phyloP scores from a whole-genome alignment of 306 rosid genomes.

The Cyamopsis tetragonoloba region DNA sequence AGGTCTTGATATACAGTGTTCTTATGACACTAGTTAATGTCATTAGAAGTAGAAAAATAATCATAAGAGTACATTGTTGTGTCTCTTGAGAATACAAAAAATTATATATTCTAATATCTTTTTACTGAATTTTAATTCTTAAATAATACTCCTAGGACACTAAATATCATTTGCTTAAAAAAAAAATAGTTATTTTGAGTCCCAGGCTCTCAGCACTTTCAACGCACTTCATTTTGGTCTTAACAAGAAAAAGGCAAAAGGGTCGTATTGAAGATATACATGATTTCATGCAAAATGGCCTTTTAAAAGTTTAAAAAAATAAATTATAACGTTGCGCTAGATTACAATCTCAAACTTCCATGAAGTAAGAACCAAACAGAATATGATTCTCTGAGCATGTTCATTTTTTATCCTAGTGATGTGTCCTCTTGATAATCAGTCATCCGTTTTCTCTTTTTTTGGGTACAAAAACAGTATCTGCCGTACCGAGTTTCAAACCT shows the following conservation, averaged over 20 bases:
- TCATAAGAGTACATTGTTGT: too few species aligned
- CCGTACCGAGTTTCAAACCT: neutral
- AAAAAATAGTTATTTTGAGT: too few species aligned
- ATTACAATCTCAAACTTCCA: slow-evolving; percentile 41
- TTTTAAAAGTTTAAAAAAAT: neutral
- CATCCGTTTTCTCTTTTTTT: neutral
- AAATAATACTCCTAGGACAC: too few species aligned
- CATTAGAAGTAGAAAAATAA: too few species aligned
- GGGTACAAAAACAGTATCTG: neutral
- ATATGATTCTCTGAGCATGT: slow-evolving; percentile 36
- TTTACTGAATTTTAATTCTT: too few species aligned
- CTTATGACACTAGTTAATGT: too few species aligned
- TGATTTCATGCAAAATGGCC: slow-evolving; percentile 29
- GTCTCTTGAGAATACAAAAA: too few species aligned
- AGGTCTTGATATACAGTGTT: too few species aligned
- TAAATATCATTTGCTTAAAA: too few species aligned
- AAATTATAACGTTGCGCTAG: slow-evolving; percentile 19
- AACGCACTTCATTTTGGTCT: slow-evolving; percentile 9
- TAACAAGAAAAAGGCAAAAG: neutral
- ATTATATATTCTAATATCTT: too few species aligned
- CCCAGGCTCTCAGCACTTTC: too few species aligned
- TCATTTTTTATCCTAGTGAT: slow-evolving; percentile 10
- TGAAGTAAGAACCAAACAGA: slow-evolving; percentile 37
- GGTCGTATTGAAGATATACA: slow-evolving; percentile 14
- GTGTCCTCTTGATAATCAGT: slow-evolving; percentile 9